Base-by-base conservation (phyloP, 768 basidiomycete genomes). In the Pleurotus ostreatus region DNA sequence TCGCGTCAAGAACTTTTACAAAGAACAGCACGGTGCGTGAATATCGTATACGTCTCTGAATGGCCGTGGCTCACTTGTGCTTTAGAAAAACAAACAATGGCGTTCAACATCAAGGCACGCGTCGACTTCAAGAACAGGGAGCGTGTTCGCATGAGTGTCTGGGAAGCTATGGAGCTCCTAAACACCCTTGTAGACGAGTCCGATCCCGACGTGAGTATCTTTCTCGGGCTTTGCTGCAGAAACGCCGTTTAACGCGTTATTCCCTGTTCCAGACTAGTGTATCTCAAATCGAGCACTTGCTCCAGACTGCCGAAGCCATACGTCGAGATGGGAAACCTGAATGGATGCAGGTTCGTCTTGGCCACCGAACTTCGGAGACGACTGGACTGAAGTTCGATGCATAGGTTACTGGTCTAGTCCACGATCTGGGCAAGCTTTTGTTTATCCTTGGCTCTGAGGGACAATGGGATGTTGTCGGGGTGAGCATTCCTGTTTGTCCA, bases 391-490 rank as follows among this genome's bases (percentile, higher is more conserved):
- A 57, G 37, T 45, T 56, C 49, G 37, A 63, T 65, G 63, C 61
- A 65, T 65, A 82, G 76, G 81, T 92, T 55, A 83, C 89, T 26
- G 92, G 92, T 2, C 80, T 94, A 16, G 79, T 94, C 40, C 93
- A 95, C 64, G 93, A 95, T 69, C 82, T 95, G 46, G 94, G 94
- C 54, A 96, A 96, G 68, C 79, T 96, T 4, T 71, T 95, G 12
- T 82, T 85, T 67, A 78, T 95, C 60, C 93, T 92, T 66, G 89
- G 85, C 25, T 89, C 90, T 2, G 77, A 91, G 66, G 93, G 93
- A 5, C 93, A 95, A 71, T 96, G 94, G 94, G 93, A 94, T 60
- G 93, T 95, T 48, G 94, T 96, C 23, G 94, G 93, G 49, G 89
- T 89, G 70, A 63, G 77, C 77, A 43, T 45, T 53, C 11, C 62